These are phyloP conservation scores for Psidium guajava DNA, from an alignment of 345 rosid genomes.

Conservation along the genomic window DNA sequence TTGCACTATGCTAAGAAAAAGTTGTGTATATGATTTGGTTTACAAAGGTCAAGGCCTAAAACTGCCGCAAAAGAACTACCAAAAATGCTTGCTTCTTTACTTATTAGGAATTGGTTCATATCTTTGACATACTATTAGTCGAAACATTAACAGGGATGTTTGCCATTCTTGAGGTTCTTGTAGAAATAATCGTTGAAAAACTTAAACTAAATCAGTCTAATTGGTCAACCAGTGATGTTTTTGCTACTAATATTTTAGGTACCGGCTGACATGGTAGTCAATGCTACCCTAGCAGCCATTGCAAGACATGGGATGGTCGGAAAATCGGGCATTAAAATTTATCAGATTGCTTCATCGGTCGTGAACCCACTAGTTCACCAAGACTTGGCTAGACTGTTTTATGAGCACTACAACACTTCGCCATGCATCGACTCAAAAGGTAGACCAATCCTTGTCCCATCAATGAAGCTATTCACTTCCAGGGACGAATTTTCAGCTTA, in stretches of 20 bases:
- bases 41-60: background rate
- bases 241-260: slow-evolving; percentile 23
- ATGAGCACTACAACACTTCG: slow-evolving; percentile 60
- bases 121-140: background rate
- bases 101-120: background rate
- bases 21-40: background rate
- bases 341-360: slow-evolving; percentile 84
- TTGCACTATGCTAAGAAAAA: background rate
- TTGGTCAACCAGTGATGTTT: background rate
- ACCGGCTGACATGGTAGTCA: slow-evolving; percentile 76
- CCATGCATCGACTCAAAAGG: slow-evolving; percentile 74
- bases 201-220: background rate
- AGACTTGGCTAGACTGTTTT: slow-evolving; percentile 50
- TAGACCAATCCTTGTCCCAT: slow-evolving; percentile 55
- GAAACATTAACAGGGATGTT: background rate
- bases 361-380: slow-evolving; percentile 67
- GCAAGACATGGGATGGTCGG: slow-evolving; percentile 53
- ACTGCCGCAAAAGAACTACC: background rate
- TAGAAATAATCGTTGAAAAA: background rate
- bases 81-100: background rate
- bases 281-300: slow-evolving; percentile 85
- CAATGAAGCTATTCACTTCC: slow-evolving; percentile 67
- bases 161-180: background rate
- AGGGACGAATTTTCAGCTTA: slow-evolving; percentile 71
- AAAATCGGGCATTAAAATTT: slow-evolving; percentile 58